Evolutionary conservation across 176 grass and related monocot genomes (phyloP), one percentile per base, ranked within the genome.

Genomic region (Echinochloa phyllopogon): DNA sequence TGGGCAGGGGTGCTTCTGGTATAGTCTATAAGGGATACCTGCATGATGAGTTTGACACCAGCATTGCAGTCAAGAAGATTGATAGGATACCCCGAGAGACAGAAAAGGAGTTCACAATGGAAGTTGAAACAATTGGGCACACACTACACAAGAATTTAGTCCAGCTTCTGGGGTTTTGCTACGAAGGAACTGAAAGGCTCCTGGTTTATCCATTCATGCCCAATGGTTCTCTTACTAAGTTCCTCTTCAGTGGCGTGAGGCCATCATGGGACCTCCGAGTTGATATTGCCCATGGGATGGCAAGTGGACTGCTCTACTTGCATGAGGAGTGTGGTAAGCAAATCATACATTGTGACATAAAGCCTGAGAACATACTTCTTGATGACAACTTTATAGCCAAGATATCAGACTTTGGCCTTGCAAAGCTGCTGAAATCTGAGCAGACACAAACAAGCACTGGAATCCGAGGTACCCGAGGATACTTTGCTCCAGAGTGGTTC

Each of bases 301-400:
- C 43, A 72, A 72, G 23, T 27, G 69, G 69, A 48, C 69, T 72
- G 23, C 43, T 72, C 69, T 72, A 72, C 43, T 27, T 72, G 69
- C 69, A 72, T 29, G 43, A 72, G 5, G 69, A 72, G 69, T 72
- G 69, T 17, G 43, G 69, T 24, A 72, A 72, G 6, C 69, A 49
- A 23, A 49, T 72, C 42, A 72, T 72, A 72, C 69, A 72, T 43
- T 72, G 69, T 49, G 69, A 72, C 69, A 72, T 72, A 72, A 72
- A 72, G 69, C 69, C 69, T 3, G 69, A 72, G 43, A 72, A 72
- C 43, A 72, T 72, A 43, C 43, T 72, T 48, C 69, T 48, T 72
- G 43, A 72, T 72, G 13, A 48, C 42, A 49, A 72, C 69, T 72
- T 72, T 48, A 29, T 72, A 72, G 42, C 43, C 14, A 72, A 72